Evolutionary conservation across 306 rosid species (phyloP).

Genomic region (Pachyrhizus erosus): DNA sequence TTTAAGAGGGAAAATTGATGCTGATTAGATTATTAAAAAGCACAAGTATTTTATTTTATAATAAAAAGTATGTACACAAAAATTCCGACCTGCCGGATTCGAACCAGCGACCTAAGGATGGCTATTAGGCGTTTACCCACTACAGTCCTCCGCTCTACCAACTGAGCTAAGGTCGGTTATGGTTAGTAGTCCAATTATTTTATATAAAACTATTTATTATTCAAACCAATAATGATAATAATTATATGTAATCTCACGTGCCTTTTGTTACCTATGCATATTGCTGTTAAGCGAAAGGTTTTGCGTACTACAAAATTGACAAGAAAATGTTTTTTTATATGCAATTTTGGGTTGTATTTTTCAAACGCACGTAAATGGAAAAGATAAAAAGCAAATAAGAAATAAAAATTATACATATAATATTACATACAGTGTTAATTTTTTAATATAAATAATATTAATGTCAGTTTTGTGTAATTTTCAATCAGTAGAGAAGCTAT

Average conservation of each 20-base stretch:
- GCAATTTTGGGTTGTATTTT: not conserved
- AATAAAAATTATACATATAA: not conserved
- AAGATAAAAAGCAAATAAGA: not conserved
- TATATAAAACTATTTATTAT: too few species aligned
- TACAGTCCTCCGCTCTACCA: slow-evolving; percentile 54
- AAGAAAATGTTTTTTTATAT: not conserved
- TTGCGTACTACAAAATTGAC: not conserved
- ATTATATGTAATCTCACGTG: too few species aligned
- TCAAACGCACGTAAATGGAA: not conserved
- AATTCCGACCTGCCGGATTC: slow-evolving; percentile 46
- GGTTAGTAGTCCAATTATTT: too few species aligned
- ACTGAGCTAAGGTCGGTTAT: slow-evolving; percentile 48
- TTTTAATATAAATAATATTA: not conserved
- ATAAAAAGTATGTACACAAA: not conserved
- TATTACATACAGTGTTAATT: too few species aligned
- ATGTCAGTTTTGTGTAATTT: not conserved
- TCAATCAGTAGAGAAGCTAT: not conserved
- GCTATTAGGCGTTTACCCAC: not conserved
- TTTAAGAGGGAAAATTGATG: too few species aligned
- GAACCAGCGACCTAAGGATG: slow-evolving; percentile 46
- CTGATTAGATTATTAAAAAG: not conserved
- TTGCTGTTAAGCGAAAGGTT: not conserved
- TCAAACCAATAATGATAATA: too few species aligned
- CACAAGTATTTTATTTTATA: not conserved
- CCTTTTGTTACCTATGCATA: not conserved